These are phyloP conservation scores for Hyaloscypha hepaticicola DNA, from an alignment of 495 filamentous ascomycete species.

Conservation along the genomic window DNA sequence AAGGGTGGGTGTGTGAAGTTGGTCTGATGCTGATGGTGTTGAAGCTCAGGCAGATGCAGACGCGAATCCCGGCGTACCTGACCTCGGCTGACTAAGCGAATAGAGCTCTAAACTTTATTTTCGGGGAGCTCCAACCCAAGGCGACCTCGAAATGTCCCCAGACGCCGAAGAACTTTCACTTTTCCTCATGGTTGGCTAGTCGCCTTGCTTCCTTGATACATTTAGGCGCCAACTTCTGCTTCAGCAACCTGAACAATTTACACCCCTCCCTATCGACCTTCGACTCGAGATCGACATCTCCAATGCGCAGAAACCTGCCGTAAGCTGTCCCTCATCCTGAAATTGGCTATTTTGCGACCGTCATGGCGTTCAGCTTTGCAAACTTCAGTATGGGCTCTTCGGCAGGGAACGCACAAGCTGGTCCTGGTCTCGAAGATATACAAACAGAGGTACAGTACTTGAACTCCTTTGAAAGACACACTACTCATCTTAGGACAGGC, in stretches of 20 bases:
- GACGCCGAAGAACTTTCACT: not conserved
- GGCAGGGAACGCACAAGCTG: conserved; percentile 41
- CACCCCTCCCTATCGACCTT: not conserved
- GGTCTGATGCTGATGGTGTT: not conserved
- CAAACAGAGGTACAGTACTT: conserved; percentile 52
- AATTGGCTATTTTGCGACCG: conserved; percentile 30
- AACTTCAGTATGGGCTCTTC: conserved; percentile 17
- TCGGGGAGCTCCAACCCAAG: not conserved
- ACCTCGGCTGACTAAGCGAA: not conserved
- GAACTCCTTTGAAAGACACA: not conserved
- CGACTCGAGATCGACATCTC: not conserved
- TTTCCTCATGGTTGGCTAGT: not conserved
- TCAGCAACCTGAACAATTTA: not conserved
- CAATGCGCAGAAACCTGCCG: conserved; percentile 23
- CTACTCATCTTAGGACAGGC: conserved; percentile 47
- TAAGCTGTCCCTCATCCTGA: conserved; percentile 32
- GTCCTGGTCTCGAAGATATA: conserved; percentile 57
- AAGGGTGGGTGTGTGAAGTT: conserved; percentile 3
- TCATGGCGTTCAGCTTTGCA: conserved; percentile 66
- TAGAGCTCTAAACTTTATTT: not conserved
- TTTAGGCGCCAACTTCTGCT: not conserved
- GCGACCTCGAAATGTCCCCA: not conserved
- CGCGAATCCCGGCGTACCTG: not conserved
- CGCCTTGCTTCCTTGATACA: not conserved
- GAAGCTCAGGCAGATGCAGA: not conserved